phyloP scores from a whole-genome alignment of 1,284 basidiomycete species.

The Uromyces viciae-fabae region DNA sequence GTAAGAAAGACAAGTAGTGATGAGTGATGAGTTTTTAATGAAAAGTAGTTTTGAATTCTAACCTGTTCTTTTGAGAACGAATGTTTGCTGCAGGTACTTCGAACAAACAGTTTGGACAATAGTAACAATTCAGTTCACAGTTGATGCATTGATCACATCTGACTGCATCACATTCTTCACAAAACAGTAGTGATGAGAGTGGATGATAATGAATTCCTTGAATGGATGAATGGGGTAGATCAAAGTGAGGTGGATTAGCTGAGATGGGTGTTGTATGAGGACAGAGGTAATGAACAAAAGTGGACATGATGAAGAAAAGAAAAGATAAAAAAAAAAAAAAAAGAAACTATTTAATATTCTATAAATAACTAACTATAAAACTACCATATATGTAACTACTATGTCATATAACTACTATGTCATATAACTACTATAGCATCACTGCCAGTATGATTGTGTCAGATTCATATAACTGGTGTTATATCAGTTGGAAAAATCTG shows the following conservation, averaged over 20 bases:
- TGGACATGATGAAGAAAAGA: constrained; percentile 13
- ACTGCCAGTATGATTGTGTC: too few relatives aligned
- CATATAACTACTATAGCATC: too few relatives aligned
- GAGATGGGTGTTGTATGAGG: constrained; percentile 42
- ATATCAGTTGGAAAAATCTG: too few relatives aligned
- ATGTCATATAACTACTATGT: too few relatives aligned
- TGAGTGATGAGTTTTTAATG: neutral
- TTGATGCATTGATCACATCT: constrained; percentile 87
- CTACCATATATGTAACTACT: too few relatives aligned
- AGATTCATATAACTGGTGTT: too few relatives aligned
- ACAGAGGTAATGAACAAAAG: constrained; percentile 43
- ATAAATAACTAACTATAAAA: too few relatives aligned
- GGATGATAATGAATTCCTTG: constrained; percentile 63
- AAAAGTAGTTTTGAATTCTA: constrained; percentile 43
- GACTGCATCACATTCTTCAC: constrained; percentile 94
- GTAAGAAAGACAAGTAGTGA: constrained; percentile 9
- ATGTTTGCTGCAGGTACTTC: constrained; percentile 96
- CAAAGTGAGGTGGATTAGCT: constrained; percentile 23
- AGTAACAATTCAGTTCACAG: constrained; percentile 90
- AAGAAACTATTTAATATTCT: neutral
- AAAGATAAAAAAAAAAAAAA: neutral
- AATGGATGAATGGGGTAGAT: neutral
- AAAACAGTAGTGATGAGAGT: constrained; percentile 84
- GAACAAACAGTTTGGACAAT: constrained; percentile 97
- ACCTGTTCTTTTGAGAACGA: constrained; percentile 90